These are phyloP conservation scores for Curvularia sp. DNA, from an alignment of 2,329 filamentous ascomycete genomes.

Conservation along the genomic window DNA sequence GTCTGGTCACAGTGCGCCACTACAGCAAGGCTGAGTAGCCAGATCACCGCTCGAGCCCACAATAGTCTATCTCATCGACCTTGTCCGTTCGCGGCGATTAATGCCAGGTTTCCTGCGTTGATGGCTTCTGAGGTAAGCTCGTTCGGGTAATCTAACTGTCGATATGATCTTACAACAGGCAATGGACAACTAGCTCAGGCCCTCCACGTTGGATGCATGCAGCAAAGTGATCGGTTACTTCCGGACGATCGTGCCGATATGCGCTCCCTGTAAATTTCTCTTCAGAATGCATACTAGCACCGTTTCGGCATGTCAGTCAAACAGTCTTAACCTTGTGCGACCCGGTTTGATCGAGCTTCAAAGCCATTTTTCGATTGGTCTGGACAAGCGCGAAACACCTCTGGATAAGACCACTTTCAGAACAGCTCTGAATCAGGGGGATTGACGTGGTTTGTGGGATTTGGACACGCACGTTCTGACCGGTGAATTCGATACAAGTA, in stretches of 20 bases:
- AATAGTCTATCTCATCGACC: slow-evolving; percentile 15
- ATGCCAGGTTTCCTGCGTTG: slow-evolving; percentile 8
- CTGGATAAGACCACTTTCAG: slow-evolving; percentile 8
- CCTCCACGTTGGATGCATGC: slow-evolving; percentile 42
- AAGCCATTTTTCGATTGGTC: slow-evolving; percentile 26
- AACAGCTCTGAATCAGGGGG: slow-evolving; percentile 25
- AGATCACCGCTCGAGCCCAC: slow-evolving; percentile 19
- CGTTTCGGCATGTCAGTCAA: slow-evolving; percentile 33
- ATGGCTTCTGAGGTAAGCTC: slow-evolving; percentile 27
- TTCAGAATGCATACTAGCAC: slow-evolving; percentile 40
- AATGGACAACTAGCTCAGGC: slow-evolving; percentile 25
- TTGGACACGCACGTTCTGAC: slow-evolving; percentile 27
- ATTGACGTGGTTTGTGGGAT: slow-evolving; percentile 17
- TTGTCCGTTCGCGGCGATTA: slow-evolving; percentile 22
- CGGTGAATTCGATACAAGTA: slow-evolving; percentile 15
- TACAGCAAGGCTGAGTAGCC: slow-evolving; percentile 17
- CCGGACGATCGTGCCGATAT: slow-evolving; percentile 39
- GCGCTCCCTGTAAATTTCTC: slow-evolving; percentile 19
- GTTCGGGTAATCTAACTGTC: slow-evolving; percentile 26
- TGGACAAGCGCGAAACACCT: slow-evolving; percentile 24
- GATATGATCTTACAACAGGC: slow-evolving; percentile 16
- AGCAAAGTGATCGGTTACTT: slow-evolving; percentile 42
- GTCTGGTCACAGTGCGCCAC: slow-evolving; percentile 17
- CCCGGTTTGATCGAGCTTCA: slow-evolving; percentile 24
- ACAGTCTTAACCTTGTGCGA: slow-evolving; percentile 37